Conservation (phyloP, 192 early-diverging fungal genomes). For the Gaertneriomyces sp. region DNA sequence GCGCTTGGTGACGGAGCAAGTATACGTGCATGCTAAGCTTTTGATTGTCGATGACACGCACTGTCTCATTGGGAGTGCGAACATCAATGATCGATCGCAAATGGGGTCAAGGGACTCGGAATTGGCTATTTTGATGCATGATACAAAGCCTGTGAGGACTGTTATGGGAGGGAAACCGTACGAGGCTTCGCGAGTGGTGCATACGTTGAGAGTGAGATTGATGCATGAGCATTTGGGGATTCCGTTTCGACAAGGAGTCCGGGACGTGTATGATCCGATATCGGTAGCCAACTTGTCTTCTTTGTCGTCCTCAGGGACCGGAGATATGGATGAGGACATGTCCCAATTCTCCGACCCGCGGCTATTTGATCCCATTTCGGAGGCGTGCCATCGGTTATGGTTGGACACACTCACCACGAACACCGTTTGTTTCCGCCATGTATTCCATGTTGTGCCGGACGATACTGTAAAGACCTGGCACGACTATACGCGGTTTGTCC, state of each 20-base stretch:
- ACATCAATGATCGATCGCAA: conserved; percentile 91
- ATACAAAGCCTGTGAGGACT: conserved; percentile 61
- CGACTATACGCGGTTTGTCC: conserved; percentile 25
- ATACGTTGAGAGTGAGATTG: conserved; percentile 67
- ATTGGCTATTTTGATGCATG: conserved; percentile 79
- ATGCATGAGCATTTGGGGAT: conserved; percentile 83
- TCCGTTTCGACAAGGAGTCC: conserved; percentile 27
- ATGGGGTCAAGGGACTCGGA: conserved; percentile 83
- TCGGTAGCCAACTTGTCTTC: no score
- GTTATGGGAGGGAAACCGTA: conserved; percentile 74
- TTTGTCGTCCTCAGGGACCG: no score
- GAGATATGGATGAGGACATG: background rate
- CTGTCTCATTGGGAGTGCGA: conserved; percentile 82
- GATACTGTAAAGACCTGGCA: conserved; percentile 65
- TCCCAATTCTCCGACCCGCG: conserved; percentile 3
- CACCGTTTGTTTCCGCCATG: conserved; percentile 67
- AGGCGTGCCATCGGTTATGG: conserved; percentile 65
- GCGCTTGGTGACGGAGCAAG: conserved; percentile 66
- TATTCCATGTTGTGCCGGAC: conserved; percentile 85
- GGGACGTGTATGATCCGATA: conserved; percentile 12
- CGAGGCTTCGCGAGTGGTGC: conserved; percentile 69
- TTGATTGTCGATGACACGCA: conserved; percentile 82
- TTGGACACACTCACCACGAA: conserved; percentile 59
- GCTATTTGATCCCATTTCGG: conserved; percentile 62
- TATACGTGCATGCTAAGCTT: conserved; percentile 75